Evolutionary conservation across 2,329 filamentous ascomycete species (phyloP).

Genomic region (Sporothrix variecibatus): DNA sequence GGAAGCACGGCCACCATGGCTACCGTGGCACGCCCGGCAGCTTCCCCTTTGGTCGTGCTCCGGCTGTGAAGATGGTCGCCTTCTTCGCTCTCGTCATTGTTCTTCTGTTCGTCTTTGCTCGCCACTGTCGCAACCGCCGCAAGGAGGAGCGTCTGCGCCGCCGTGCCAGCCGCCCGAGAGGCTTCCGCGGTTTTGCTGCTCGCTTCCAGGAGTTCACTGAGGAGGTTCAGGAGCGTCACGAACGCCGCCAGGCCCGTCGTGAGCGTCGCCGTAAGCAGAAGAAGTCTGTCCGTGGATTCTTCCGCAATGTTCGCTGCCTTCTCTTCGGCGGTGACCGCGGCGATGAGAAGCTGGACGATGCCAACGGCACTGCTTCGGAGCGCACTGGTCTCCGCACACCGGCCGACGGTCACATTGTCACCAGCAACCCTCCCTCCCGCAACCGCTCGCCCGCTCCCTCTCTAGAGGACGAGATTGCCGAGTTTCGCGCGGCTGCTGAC

Average conservation of each 20-base stretch:
- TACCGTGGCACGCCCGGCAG: neutral
- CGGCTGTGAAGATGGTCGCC: slow-evolving; percentile 18
- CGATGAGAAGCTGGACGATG: slow-evolving; percentile 40
- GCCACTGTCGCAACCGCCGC: slow-evolving; percentile 35
- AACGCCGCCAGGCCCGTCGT: slow-evolving; percentile 35
- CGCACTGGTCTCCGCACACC: neutral
- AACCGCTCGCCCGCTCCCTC: slow-evolving; percentile 35
- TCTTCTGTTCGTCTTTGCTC: slow-evolving; percentile 32
- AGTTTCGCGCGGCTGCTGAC: slow-evolving; percentile 49
- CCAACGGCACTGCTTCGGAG: neutral
- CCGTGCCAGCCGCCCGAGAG: neutral
- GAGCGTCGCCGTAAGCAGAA: slow-evolving; percentile 33
- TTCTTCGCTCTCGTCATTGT: slow-evolving; percentile 33
- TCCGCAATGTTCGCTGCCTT: slow-evolving; percentile 33
- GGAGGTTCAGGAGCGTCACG: slow-evolving; percentile 31
- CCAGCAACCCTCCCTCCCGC: slow-evolving; percentile 18
- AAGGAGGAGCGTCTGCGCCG: slow-evolving; percentile 23
- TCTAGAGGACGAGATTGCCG: slow-evolving; percentile 53
- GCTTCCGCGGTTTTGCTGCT: slow-evolving; percentile 11
- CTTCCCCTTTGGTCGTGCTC: neutral
- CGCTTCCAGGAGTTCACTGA: slow-evolving; percentile 19
- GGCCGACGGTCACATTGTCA: slow-evolving; percentile 25
- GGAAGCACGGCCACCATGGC: slow-evolving; percentile 12
- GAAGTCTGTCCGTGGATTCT: slow-evolving; percentile 37
- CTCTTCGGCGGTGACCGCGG: slow-evolving; percentile 33